These are phyloP conservation scores for Debaryomyces nepalensis DNA, from an alignment of 1,139 yeast genomes.

Conservation along the genomic window DNA sequence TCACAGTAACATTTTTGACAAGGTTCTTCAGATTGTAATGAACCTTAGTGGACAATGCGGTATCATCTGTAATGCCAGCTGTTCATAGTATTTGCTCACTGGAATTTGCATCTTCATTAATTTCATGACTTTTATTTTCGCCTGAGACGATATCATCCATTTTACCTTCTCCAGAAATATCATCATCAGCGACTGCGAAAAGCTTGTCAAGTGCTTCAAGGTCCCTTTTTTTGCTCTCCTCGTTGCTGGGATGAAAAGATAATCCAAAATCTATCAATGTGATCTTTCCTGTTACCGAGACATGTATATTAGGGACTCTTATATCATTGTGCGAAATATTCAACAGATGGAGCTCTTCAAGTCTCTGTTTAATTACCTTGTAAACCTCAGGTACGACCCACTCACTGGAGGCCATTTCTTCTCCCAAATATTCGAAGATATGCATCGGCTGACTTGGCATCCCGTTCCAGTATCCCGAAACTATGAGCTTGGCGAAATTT, in stretches of 20 bases:
- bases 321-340: constrained; percentile 9
- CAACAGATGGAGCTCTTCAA: constrained; percentile 6
- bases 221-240: constrained; percentile 9
- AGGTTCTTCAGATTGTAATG: background rate
- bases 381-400: constrained; percentile 2
- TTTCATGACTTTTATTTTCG: background rate
- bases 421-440: constrained; percentile 10
- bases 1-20: no score
- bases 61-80: no score
- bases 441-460: constrained; percentile 6
- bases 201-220: constrained; percentile 10
- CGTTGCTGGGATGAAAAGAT: constrained; percentile 1
- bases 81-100: background rate
- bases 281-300: constrained; percentile 4
- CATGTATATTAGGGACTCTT: constrained; percentile 5
- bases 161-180: background rate
- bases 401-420: background rate
- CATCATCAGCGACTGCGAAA: background rate
- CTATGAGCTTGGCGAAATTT: constrained; percentile 10
- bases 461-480: constrained; percentile 13
- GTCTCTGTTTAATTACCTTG: background rate
- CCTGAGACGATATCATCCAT: background rate
- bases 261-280: constrained; percentile 9
- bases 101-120: background rate
- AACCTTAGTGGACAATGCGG: no score